Conservation (phyloP, 2,329 filamentous ascomycete species). For the Phialemoniopsis sp. region DNA sequence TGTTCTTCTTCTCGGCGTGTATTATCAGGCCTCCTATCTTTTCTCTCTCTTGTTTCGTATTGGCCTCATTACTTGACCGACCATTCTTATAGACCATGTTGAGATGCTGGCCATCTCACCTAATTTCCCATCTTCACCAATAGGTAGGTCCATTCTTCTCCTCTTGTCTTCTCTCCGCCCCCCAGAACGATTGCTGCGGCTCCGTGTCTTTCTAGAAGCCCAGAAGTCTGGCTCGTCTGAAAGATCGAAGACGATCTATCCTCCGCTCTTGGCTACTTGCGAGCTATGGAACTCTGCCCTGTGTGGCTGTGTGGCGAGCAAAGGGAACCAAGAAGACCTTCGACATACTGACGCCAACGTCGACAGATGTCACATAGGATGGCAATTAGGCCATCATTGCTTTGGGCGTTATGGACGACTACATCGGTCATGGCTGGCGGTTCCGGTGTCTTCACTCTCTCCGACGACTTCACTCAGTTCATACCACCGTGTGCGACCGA, state of each 20-base stretch:
- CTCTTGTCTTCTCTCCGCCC: constrained; percentile 9
- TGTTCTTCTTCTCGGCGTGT: too few relatives aligned
- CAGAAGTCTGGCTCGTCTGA: neutral
- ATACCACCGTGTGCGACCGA: constrained; percentile 55
- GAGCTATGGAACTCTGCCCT: neutral
- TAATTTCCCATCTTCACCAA: constrained; percentile 17
- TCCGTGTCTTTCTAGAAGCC: neutral
- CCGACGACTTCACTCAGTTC: constrained; percentile 31
- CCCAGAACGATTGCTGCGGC: neutral
- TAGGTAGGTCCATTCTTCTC: constrained; percentile 22
- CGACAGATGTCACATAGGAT: constrained; percentile 39
- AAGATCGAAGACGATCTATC: neutral
- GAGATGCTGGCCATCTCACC: constrained; percentile 26
- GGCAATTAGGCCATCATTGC: constrained; percentile 28
- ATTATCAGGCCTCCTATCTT: constrained; percentile 7
- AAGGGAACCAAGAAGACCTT: neutral
- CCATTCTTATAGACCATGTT: constrained; percentile 15
- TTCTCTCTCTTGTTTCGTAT: constrained; percentile 17
- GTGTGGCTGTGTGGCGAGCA: neutral
- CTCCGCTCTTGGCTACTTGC: neutral
- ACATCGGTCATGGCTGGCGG: constrained; percentile 16
- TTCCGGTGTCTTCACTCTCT: constrained; percentile 22
- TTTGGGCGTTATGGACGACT: constrained; percentile 23
- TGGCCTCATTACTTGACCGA: constrained; percentile 17
- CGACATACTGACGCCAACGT: neutral